Evolutionary conservation across 768 basidiomycete genomes (phyloP).

Genomic region (Sarcodon sp.): DNA sequence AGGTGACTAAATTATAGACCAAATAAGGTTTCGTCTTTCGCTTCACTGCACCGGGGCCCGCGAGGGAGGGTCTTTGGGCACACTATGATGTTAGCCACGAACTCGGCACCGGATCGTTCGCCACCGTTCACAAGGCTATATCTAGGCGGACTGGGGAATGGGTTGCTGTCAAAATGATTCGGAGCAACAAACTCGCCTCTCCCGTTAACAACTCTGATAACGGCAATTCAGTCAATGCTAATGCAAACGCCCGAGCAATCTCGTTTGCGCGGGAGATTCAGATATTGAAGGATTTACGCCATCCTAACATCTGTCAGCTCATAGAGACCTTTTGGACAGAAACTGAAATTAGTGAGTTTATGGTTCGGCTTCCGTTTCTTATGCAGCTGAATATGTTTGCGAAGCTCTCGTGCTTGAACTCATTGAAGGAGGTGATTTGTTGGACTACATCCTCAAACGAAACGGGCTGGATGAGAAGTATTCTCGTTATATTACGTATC

Average conservation of each 20-base stretch:
- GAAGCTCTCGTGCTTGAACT: slow-evolving; percentile 75
- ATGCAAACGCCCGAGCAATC: not conserved
- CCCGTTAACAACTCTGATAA: not conserved
- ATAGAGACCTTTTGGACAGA: slow-evolving; percentile 65
- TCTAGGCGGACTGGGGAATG: slow-evolving; percentile 56
- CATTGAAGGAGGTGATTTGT: slow-evolving; percentile 79
- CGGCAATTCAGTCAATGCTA: not conserved
- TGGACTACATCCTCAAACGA: slow-evolving; percentile 60
- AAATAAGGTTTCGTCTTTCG: slow-evolving; percentile 59
- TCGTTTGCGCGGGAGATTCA: slow-evolving; percentile 60
- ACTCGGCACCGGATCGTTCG: slow-evolving; percentile 87
- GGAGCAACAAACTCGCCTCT: slow-evolving; percentile 30
- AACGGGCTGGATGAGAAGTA: slow-evolving; percentile 51
- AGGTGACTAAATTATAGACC: not conserved
- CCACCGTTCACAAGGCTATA: slow-evolving; percentile 78
- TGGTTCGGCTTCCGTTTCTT: slow-evolving; percentile 15
- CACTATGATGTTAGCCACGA: slow-evolving; percentile 55
- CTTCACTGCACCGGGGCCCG: slow-evolving; percentile 37
- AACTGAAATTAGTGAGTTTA: slow-evolving; percentile 38
- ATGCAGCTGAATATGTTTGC: slow-evolving; percentile 18
- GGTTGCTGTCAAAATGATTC: slow-evolving; percentile 86
- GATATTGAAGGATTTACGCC: slow-evolving; percentile 65
- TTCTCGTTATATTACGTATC: slow-evolving; percentile 59
- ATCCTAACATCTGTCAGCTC: slow-evolving; percentile 73
- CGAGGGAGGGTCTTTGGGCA: slow-evolving; percentile 42